Evolutionary conservation across 1,139 yeast genomes (phyloP), one percentile per base, ranked within the genome.

Genomic region (Kodamaea suecica): DNA sequence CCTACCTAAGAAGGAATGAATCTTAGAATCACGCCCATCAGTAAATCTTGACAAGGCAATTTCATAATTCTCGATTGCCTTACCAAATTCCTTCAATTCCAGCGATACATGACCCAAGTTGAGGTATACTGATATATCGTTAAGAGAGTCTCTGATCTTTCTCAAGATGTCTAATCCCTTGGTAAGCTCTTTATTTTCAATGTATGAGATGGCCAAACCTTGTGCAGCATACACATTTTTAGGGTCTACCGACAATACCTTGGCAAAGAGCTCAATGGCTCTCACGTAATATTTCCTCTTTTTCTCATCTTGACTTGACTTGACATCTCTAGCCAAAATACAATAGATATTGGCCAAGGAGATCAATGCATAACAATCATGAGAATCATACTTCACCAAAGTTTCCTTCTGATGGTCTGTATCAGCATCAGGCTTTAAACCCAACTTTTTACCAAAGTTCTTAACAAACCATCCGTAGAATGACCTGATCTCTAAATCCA

Each of bases 141-240:
- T 80, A 48, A 92, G 70, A 7, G 97, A 83, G 51, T 92, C 98
- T 54, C 97, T 78, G 36, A 90, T 80, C 49, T 90, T 88, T 59
- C 95, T 77, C 53, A 94, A 80, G 35, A 88, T 81, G 47, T 87
- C 95, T 51, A 88, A 70, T 1, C 97, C 96, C 44, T 81, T 73
- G 27, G 76, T 80, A 15, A 78, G 63, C 41, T 86, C 82, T 50
- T 84, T 85, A 52, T 84, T 84, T 50, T 90, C 97, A 15, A 95
- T 95, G 58, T 87, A 84, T 8, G 90, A 79, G 36, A 92, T 88
- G 1, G 97, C 98, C 44, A 94, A 73, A 35, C 99, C 99, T 59
- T 92, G 98, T 1, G 98, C 98, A 2, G 97, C 99, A 63, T 83
- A 92, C 1, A 92, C 95, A 56, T 92, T 87, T 47, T 76, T 71